phyloP scores from a whole-genome alignment of 129 eudicot genomes.

The Artemisia annua region DNA sequence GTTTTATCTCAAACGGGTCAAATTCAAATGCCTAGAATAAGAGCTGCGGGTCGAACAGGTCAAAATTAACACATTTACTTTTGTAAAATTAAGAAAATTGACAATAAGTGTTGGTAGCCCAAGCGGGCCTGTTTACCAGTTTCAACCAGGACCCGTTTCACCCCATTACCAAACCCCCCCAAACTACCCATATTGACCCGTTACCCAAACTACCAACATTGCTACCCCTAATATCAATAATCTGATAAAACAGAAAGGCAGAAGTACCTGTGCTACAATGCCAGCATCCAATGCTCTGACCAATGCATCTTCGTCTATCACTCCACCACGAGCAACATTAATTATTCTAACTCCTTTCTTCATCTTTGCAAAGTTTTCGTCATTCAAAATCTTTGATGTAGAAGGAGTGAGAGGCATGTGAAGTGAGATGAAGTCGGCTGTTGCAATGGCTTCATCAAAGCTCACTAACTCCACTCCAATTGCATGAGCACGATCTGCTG shows the following conservation, averaged over 20 bases:
- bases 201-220: too few relatives aligned
- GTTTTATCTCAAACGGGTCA: not conserved
- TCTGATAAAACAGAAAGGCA: not conserved
- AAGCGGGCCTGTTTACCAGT: too few relatives aligned
- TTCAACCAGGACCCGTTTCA: too few relatives aligned
- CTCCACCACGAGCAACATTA: slow-evolving; percentile 97
- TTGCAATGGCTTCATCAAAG: slow-evolving; percentile 81
- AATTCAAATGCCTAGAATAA: too few relatives aligned
- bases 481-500: slow-evolving; percentile 95
- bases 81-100: too few relatives aligned
- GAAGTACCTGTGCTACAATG: slow-evolving; percentile 85
- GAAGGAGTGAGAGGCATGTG: slow-evolving; percentile 96
- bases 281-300: slow-evolving; percentile 88
- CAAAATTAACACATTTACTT: too few relatives aligned
- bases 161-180: too few relatives aligned
- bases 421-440: slow-evolving; percentile 91
- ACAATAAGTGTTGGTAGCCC: too few relatives aligned
- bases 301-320: slow-evolving; percentile 89
- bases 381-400: slow-evolving; percentile 69
- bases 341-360: slow-evolving; percentile 88
- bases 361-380: slow-evolving; percentile 88
- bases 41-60: too few relatives aligned
- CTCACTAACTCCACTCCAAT: slow-evolving; percentile 87
- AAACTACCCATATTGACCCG: too few relatives aligned
- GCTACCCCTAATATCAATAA: not conserved